Evolutionary conservation across 331 rosid species (phyloP), one percentile per base, ranked within the genome.

Genomic region (Quercus phellos): DNA sequence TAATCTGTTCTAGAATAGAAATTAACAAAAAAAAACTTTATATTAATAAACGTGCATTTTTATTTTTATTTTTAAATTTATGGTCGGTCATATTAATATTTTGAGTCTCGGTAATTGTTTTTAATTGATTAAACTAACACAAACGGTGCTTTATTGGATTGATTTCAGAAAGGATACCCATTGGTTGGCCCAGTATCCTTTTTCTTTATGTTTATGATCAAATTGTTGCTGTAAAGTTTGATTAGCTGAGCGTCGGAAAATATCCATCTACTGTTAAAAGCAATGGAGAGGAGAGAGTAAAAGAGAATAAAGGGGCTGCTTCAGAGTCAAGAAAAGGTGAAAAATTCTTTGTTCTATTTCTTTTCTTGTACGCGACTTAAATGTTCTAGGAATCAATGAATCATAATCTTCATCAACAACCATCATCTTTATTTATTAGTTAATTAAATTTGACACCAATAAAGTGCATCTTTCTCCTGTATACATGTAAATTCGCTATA

Each of bases 311-410:
- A 78, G 83, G 53, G 85, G 80, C 74, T 42, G 30, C 68, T 61
- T 76, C 70, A 72, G 69, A 77, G 58, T 16, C 74, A 51, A 84
- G 79, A 27, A 81, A 84, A 90, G 89, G 90, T 80, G 59, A 82
- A 72, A 74, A 70, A 72, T 21, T 21, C 24, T 10, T 70, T 70
- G 51, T 35, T 30, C 32, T 53, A 19, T 58, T 80, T 71, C 93
- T 88, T 88, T 87, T 72, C 85, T 81, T 82, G 85, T 81, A 84
- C 82, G 51, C 79, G 77, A 68, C 82, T 74, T 8, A 38, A 22
- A 63, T 56, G 22, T 56, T 26, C 70, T 59, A 38, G 82, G 82
- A 46, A 46, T 38, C 53, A 2, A 46, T 3, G 53, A 76, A 76
- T 81, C 77, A 69, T 79, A 12, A 50, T 54, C 38, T 29, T 63